These are phyloP conservation scores for Spizellomyces punctatus DNA, from an alignment of 192 early-diverging fungal species.

Conservation along the genomic window DNA sequence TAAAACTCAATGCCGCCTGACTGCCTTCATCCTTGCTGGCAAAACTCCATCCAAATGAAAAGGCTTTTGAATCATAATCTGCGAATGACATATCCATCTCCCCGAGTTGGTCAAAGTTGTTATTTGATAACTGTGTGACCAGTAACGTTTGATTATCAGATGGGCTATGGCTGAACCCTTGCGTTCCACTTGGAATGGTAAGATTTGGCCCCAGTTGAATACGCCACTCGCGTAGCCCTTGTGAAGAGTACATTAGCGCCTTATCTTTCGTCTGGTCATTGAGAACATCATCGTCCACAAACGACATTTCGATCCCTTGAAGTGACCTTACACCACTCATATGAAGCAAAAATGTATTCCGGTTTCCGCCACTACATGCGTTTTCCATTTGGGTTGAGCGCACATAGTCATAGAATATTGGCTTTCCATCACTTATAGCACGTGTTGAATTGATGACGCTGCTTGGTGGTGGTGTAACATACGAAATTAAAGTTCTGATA, in stretches of 20 bases:
- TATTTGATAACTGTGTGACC: not conserved
- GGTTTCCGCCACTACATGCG: not conserved
- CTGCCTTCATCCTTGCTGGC: slow-evolving; percentile 7
- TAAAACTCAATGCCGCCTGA: slow-evolving; percentile 1
- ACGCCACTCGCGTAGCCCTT: slow-evolving; percentile 4
- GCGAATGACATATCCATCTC: slow-evolving; percentile 15
- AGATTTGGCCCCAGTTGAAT: not conserved
- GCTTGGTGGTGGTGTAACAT: slow-evolving; percentile 11
- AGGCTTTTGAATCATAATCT: slow-evolving; percentile 5
- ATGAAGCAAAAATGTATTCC: slow-evolving; percentile 25
- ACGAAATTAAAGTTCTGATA: slow-evolving; percentile 8
- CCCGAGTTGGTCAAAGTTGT: slow-evolving; percentile 16
- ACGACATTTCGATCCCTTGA: not conserved
- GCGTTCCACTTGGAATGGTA: slow-evolving; percentile 7
- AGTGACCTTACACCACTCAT: slow-evolving; percentile 12
- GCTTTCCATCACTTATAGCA: slow-evolving; percentile 14
- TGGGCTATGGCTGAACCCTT: slow-evolving; percentile 6
- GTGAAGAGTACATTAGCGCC: slow-evolving; percentile 6
- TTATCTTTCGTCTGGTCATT: slow-evolving; percentile 20
- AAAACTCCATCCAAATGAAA: slow-evolving; percentile 6
- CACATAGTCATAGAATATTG: slow-evolving; percentile 22
- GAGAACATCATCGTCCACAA: slow-evolving; percentile 6
- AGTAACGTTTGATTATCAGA: slow-evolving; percentile 15
- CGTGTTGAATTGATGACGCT: not conserved
- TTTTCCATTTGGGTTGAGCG: not conserved